Base-by-base conservation (phyloP, 2,329 filamentous ascomycete species). In the Neophaeococcomyces mojaviensis region DNA sequence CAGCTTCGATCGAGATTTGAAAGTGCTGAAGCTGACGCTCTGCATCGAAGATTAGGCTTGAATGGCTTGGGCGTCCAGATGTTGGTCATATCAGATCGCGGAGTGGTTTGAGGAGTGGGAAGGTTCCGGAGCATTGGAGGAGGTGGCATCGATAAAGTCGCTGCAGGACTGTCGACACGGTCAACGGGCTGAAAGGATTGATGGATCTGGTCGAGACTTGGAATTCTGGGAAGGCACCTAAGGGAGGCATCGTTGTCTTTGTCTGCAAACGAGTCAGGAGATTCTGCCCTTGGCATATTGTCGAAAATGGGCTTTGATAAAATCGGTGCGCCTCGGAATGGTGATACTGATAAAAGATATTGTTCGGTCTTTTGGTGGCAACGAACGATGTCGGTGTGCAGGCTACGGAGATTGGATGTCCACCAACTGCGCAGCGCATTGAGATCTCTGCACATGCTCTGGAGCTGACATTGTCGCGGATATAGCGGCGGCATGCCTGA, bases 71-170 rank as follows among this genome's bases (percentile, higher is more conserved):
- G 64, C 38, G 73, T 41, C 46, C 44, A 47, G 10, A 39, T 30
- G 33, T 32, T 38, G 18, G 44, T 43, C 18, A 54, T 45, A 6
- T 40, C 35, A 38, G 50, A 68, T 52, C 77, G 74, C 31, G 79
- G 78, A 36, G 79, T 82, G 66, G 81, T 66, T 54, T 73, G 69
- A 43, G 79, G 78, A n/a, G 79, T 82, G 13, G 77, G 78, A 47
- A 82, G 64, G 48, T 77, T 72, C 53, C 68, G 69, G 56, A 77
- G 67, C 44, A 76, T 74, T 32, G 69, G 68, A 52, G 79, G 61
- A 41, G 71, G 67, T n/a, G 78, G 78, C 39, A 78, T 72, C 12
- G 70, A 70, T 15, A 59, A 54, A 37, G 58, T 24, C 20, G 38
- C 28, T 28, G 38, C 31, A 15, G 36, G 44, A 42, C 35, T 31